Evolutionary conservation across 208 protist genomes (phyloP).

Genomic region (Strigomonas culicis): DNA sequence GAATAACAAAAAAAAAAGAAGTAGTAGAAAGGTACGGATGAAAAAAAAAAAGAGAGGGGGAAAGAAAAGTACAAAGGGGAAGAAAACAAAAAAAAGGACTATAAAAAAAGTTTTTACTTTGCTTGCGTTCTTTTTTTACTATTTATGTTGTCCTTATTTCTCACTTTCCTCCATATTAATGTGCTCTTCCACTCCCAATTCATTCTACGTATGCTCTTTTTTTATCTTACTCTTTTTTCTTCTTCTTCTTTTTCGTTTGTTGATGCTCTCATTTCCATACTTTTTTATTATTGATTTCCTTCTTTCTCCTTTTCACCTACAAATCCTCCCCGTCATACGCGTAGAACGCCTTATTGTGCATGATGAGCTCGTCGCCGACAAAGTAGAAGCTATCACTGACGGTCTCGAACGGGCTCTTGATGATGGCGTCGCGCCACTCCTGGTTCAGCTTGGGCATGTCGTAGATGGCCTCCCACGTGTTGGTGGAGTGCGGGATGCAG

Average conservation of each 20-base stretch:
- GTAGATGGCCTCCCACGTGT: constrained; percentile 96
- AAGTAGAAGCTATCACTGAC: constrained; percentile 96
- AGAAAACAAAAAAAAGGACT: not conserved
- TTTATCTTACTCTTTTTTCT: constrained; percentile 1
- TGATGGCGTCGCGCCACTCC: constrained; percentile 86
- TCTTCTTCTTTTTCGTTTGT: constrained; percentile 22
- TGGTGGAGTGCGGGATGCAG: constrained; percentile 95
- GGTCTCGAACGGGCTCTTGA: constrained; percentile 87
- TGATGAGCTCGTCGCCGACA: constrained; percentile 90
- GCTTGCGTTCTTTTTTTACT: not conserved
- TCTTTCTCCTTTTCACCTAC: constrained; percentile 17
- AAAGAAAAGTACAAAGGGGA: constrained; percentile 7
- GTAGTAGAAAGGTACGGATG: not conserved
- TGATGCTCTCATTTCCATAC: constrained; percentile 12
- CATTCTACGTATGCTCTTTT: not conserved
- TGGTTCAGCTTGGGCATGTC: constrained; percentile 85
- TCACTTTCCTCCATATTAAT: constrained; percentile 17
- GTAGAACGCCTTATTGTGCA: constrained; percentile 96
- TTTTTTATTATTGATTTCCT: constrained; percentile 8
- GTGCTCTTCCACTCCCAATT: constrained; percentile 8
- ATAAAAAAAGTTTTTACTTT: constrained; percentile 7
- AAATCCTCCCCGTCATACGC: constrained; percentile 55
- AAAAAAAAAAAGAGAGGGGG: constrained; percentile 10
- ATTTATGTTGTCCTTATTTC: not conserved
- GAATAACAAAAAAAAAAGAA: constrained; percentile 6